Base-by-base conservation (phyloP, 495 filamentous ascomycete genomes). In the Xylaria telfairii region DNA sequence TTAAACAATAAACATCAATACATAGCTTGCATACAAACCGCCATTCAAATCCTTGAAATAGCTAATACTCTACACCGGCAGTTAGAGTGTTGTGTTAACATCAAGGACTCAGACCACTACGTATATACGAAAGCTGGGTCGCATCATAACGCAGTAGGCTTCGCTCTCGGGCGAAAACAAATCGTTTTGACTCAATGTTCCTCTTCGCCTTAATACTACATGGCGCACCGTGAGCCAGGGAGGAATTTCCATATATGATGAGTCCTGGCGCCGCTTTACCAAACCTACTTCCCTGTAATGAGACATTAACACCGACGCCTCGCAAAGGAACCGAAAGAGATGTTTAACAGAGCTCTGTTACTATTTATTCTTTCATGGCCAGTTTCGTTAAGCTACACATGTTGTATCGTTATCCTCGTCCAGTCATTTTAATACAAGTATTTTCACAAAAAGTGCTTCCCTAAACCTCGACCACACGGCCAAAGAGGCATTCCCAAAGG, bases 401-500 rank as follows among this genome's bases (percentile, higher is more conserved):
- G 8, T 37, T 8, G 8, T 8, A 37, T 54, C 46, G 21, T 54
- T 26, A 56, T 54, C 12, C 9, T 67, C 49, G 24, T n/a, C 30
- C 61, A 64, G 61, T 30, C 61, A n/a, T 67, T 37, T 13, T 24
- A 47, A 42, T 67, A 67, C 41, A 44, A 21, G 26, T 37, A n/a
- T 30, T 64, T 3, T 64, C 5, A 46, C 28, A 34, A 42, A 32
- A 44, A 6, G 26, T 4, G 9, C 21, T 19, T 19, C 46, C 44
- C 41, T 34, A 24, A 24, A 65, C 21, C 19, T 54, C 44, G 34
- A 65, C 76, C 6, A 75, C 70, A 28, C 81, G 77, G 19, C 90
- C 91, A 84, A 97, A 98, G 12, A 98, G 81, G 82, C 95, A 98
- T 59, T 88, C 88, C 95, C 94, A 97, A 34, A 98, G 79, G 80